Conservation (phyloP, 352 stramenopile species). For the Stramenopiles sp. region DNA sequence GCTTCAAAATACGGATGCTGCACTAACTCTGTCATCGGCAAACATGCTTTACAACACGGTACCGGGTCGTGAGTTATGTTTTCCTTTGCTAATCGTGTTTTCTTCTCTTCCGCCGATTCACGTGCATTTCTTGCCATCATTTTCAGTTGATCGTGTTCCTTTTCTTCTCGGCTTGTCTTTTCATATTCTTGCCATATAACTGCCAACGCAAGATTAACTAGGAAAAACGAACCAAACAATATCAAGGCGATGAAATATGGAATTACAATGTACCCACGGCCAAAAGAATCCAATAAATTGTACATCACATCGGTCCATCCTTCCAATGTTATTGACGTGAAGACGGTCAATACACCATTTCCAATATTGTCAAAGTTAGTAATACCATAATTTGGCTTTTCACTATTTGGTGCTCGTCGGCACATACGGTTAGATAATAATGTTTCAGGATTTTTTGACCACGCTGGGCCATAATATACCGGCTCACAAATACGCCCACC, state of each 20-base stretch:
- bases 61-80: background rate
- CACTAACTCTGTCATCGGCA: slow-evolving; percentile 3
- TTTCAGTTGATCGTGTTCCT: background rate
- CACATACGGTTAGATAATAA: background rate
- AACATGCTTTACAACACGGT: background rate
- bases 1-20: background rate
- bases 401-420: background rate
- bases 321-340: slow-evolving; percentile 1
- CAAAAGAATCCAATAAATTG: slow-evolving; percentile 4
- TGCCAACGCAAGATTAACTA: slow-evolving; percentile 7
- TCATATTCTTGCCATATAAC: slow-evolving; percentile 7
- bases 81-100: slow-evolving; percentile 5
- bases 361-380: background rate
- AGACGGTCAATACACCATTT: background rate
- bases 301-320: background rate
- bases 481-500: background rate
- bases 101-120: slow-evolving; percentile 1
- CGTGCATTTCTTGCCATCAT: background rate
- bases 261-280: background rate
- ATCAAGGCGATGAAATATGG: slow-evolving; percentile 10
- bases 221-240: background rate
- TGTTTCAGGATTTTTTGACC: background rate
- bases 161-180: background rate
- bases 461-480: slow-evolving; percentile 2
- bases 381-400: slow-evolving; percentile 10